phyloP scores from a whole-genome alignment of 805 yeast species.

The Pichia thaimueangensis region DNA sequence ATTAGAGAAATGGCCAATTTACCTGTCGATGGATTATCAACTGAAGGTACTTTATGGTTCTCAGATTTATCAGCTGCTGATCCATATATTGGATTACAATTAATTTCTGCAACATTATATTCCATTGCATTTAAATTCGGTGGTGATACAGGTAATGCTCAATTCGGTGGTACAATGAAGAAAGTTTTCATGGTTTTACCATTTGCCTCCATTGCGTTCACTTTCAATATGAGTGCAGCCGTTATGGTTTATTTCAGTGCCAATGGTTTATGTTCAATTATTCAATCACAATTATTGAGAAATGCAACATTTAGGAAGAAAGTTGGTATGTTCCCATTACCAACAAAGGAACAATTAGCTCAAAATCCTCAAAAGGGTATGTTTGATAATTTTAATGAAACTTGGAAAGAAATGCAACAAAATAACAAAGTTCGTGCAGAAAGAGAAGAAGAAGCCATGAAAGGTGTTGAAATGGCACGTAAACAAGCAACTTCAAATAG shows the following conservation, averaged over 20 bases:
- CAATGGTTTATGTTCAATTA: conserved; percentile 66
- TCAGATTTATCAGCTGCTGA: conserved; percentile 73
- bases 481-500: conserved; percentile 22
- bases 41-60: conserved; percentile 84
- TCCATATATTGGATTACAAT: conserved; percentile 85
- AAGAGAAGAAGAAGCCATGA: conserved; percentile 22
- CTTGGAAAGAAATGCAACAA: conserved; percentile 28
- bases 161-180: conserved; percentile 38
- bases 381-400: conserved; percentile 26
- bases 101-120: conserved; percentile 72
- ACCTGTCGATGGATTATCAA: conserved; percentile 77
- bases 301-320: conserved; percentile 49
- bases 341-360: conserved; percentile 20
- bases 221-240: conserved; percentile 80
- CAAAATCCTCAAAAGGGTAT: conserved; percentile 27
- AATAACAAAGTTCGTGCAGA: conserved; percentile 22
- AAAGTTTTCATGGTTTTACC: conserved; percentile 71
- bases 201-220: conserved; percentile 76
- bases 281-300: conserved; percentile 66
- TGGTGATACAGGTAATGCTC: conserved; percentile 78
- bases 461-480: conserved; percentile 26
- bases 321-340: conserved; percentile 50
- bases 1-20: conserved; percentile 73
- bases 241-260: conserved; percentile 81
- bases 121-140: conserved; percentile 74